Percentiles rank a stretch among this genome's conserved stretches.
Evolutionary conservation across 441 rosid genomes (phyloP).

Genomic region (Populus hybrid): DNA sequence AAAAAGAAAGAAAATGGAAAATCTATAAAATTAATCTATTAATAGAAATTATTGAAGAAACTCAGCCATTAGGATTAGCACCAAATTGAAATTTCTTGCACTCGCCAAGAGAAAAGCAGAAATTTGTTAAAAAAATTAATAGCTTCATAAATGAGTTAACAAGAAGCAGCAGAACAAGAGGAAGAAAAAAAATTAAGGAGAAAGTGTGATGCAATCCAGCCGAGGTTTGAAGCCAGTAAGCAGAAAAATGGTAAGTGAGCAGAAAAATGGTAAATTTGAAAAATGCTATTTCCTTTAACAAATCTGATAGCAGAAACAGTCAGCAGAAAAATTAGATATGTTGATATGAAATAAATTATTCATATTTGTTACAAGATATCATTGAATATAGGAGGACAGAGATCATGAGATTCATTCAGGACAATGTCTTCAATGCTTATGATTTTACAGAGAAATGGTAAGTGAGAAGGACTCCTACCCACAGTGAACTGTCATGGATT

Average conservation of each 20-base stretch:
- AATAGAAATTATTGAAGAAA: background rate
- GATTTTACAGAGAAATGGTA: background rate
- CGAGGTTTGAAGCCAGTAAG: background rate
- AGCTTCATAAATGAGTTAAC: background rate
- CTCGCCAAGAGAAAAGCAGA: background rate
- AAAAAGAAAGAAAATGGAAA: background rate
- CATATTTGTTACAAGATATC: background rate
- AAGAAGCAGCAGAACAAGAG: background rate
- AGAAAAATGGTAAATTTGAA: no score
- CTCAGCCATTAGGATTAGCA: background rate
- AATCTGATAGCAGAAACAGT: slow-evolving; percentile 42
- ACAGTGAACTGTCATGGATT: slow-evolving; percentile 79
- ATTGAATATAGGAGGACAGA: background rate
- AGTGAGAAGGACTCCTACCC: slow-evolving; percentile 47
- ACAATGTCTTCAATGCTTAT: background rate
- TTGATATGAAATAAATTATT: background rate
- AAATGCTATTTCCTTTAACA: slow-evolving; percentile 62
- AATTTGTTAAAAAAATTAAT: background rate
- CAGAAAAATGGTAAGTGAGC: no score
- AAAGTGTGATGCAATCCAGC: background rate
- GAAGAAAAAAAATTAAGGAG: background rate
- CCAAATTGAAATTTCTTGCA: background rate
- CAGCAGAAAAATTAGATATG: slow-evolving; percentile 7
- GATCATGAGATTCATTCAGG: background rate
- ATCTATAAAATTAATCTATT: background rate